Evolutionary conservation across 179 eudicot genomes (phyloP).

Genomic region (Silene vulgaris): DNA sequence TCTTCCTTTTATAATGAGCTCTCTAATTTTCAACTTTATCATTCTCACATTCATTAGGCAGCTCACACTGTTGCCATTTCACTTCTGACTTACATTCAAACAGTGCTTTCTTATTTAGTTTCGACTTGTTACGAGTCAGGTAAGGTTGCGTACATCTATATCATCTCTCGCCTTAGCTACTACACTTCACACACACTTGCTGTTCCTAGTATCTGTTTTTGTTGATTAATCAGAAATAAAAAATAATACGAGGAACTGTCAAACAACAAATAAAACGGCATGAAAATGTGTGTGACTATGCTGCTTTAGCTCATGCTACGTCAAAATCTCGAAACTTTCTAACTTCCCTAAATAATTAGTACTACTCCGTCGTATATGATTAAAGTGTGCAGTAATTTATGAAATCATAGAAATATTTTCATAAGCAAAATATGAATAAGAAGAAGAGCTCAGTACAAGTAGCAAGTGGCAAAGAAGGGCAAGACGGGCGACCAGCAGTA

Average conservation of each 20-base stretch:
- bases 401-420: background rate
- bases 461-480: conserved; percentile 59
- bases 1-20: background rate
- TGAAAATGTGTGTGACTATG: conserved; percentile 13
- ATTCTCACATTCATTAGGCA: background rate
- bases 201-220: background rate
- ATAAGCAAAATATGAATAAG: conserved; percentile 27
- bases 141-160: too few relatives aligned
- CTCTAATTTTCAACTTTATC: background rate
- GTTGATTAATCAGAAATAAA: background rate
- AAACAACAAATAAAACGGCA: conserved; percentile 13
- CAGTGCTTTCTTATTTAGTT: background rate
- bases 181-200: background rate
- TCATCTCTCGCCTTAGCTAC: too few relatives aligned
- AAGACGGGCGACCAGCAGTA: conserved; percentile 54
- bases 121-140: background rate
- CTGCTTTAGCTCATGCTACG: conserved; percentile 1
- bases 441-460: conserved; percentile 59
- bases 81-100: background rate
- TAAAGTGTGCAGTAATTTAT: background rate
- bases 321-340: background rate
- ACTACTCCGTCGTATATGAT: background rate
- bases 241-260: background rate
- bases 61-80: conserved; percentile 2
- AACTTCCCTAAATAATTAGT: conserved; percentile 1